Base-by-base conservation (phyloP, 352 stramenopile species). In the Poterioochromonas sp. region DNA sequence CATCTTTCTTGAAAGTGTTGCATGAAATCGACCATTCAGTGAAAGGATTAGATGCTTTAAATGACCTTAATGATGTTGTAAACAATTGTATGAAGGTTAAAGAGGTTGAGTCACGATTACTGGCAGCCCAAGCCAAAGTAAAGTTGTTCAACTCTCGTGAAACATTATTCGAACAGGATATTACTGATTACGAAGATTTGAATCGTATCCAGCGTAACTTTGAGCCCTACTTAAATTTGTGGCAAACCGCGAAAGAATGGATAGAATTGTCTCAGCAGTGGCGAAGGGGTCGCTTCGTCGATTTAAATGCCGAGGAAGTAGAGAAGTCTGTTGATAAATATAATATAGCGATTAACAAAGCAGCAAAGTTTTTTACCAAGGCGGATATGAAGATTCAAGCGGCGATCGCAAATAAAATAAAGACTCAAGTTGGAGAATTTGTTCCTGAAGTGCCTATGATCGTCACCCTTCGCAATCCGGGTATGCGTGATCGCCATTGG, bases 401-500 rank as follows among this genome's bases (percentile, higher is more conserved):
- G 5, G 89, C 92, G 53, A 93, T 96, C 73, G 91, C 91, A 8
- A 86, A 84, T 53, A 84, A 87, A 47, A 93, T 97, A 80, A 94
- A 93, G 79, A 86, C 92, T 40, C 86, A 93, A 68, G 93, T 97
- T 53, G 86, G 88, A 11, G 80, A 63, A 5, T 97, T 97, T 77
- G 87, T 90, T 43, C 90, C 91, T 8, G 86, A 94, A 32, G 89
- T 96, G 0, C 81, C 81, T 43, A n/a, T 83, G 26, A 80, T 96
- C 37, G 43, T 93, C 0, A 90, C 89, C 20, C 83, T 97, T 47
- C 84, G 92, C 11, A 96, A 96, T 80, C 90, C 90, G 20, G 92
- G 92, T 20, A 96, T 97, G 91, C 88, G 93, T 64, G 85, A 93
- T 32, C 86, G 92, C 1, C 92, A 97, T 80, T 97, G 92, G 92